Conservation (phyloP, 2,329 filamentous ascomycete genomes). For the Colletotrichum agaves region DNA sequence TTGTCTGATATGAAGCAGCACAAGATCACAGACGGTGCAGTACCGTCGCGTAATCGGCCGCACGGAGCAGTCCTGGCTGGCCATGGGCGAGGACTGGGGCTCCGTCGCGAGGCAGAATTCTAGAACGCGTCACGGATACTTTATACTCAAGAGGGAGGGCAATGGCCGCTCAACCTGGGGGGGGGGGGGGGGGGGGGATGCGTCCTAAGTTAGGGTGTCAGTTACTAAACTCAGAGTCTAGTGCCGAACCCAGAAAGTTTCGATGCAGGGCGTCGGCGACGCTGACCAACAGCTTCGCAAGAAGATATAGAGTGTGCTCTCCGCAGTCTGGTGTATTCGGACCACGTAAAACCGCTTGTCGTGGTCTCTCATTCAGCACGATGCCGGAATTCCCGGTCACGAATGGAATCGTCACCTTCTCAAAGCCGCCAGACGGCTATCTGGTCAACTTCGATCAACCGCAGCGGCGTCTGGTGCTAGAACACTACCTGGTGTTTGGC, state of each 20-base stretch:
- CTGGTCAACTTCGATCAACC: slow-evolving; percentile 44
- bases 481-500: slow-evolving; percentile 41
- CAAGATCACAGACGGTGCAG: too few relatives aligned
- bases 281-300: too few relatives aligned
- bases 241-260: neutral
- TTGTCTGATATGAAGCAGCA: too few relatives aligned
- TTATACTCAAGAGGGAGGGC: too few relatives aligned
- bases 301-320: neutral
- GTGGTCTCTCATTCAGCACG: neutral
- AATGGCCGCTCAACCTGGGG: too few relatives aligned
- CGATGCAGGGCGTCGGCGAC: neutral
- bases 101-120: too few relatives aligned
- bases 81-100: too few relatives aligned
- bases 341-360: neutral
- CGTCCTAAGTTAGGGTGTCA: too few relatives aligned
- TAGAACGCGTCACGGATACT: too few relatives aligned
- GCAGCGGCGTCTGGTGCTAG: slow-evolving; percentile 33
- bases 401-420: slow-evolving; percentile 25
- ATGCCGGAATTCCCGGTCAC: slow-evolving; percentile 24
- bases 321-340: neutral
- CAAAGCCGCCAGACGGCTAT: slow-evolving; percentile 38
- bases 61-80: too few relatives aligned
- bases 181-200: too few relatives aligned
- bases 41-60: too few relatives aligned
- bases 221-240: neutral